These are phyloP conservation scores for Penicillium antarcticum DNA, from an alignment of 495 filamentous ascomycete genomes.

Conservation along the genomic window DNA sequence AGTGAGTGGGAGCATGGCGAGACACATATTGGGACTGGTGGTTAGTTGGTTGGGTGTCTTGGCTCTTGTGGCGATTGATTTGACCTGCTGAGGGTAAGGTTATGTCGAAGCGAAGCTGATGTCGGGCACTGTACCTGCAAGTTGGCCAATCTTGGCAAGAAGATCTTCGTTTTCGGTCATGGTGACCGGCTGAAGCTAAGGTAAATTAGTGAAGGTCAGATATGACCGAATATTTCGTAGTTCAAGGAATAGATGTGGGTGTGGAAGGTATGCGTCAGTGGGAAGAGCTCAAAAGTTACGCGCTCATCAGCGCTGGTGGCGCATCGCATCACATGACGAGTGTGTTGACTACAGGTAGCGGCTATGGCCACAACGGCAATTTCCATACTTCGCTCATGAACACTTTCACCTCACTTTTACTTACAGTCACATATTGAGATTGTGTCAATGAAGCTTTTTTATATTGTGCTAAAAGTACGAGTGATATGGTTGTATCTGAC, in stretches of 20 bases:
- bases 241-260: conserved; percentile 4
- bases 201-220: conserved; percentile 6
- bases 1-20: conserved; percentile 41
- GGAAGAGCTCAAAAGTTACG: neutral
- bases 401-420: no score
- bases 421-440: no score
- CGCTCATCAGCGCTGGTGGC: conserved; percentile 13
- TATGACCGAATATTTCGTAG: neutral
- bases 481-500: no score
- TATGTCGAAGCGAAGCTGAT: conserved; percentile 13
- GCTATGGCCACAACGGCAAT: no score
- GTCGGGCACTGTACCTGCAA: conserved; percentile 58
- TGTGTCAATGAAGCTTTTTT: no score
- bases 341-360: neutral
- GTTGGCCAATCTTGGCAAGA: conserved; percentile 68
- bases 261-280: conserved; percentile 2
- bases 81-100: conserved; percentile 53
- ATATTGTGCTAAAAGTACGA: no score
- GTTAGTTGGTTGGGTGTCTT: conserved; percentile 37
- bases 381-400: no score
- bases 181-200: conserved; percentile 3
- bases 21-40: conserved; percentile 30
- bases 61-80: conserved; percentile 80
- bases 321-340: conserved; percentile 11
- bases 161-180: conserved; percentile 78